A percentile compares a stretch with the other conserved stretches of the same genome.
These are phyloP conservation scores for Aristolochia fimbriata DNA, from an alignment of 164 flowering plant species.

Conservation along the genomic window DNA sequence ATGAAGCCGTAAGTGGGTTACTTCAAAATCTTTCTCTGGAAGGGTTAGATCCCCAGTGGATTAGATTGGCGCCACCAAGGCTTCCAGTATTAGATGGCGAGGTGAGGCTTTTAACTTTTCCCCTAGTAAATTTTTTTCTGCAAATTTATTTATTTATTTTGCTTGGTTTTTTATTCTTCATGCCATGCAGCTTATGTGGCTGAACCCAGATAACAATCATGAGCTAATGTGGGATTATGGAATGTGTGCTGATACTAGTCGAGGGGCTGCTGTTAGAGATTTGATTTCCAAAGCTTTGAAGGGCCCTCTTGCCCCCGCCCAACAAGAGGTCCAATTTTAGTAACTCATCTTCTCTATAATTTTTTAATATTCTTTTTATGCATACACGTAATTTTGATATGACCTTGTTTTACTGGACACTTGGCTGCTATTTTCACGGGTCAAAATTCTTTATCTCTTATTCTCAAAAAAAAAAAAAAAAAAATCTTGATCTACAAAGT, in stretches of 20 bases:
- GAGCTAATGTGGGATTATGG: conserved; percentile 92
- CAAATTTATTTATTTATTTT: neutral
- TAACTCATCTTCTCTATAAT: neutral
- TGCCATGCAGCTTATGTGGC: conserved; percentile 73
- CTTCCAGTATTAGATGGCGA: conserved; percentile 76
- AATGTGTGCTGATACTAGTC: conserved; percentile 97
- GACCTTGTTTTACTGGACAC: neutral
- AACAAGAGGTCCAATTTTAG: conserved; percentile 52
- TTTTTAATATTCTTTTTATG: neutral
- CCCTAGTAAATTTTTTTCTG: neutral
- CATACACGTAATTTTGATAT: neutral
- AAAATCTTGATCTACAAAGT: too few relatives aligned
- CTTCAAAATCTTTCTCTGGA: conserved; percentile 46
- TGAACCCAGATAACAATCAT: conserved; percentile 79
- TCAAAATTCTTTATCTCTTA: too few relatives aligned
- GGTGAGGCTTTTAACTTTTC: conserved; percentile 27
- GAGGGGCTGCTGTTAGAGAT: conserved; percentile 86
- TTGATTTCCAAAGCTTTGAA: conserved; percentile 79
- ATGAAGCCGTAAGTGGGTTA: conserved; percentile 48
- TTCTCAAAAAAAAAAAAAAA: too few relatives aligned
- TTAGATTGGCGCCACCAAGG: conserved; percentile 83
- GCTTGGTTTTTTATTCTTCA: neutral
- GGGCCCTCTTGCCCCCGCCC: conserved; percentile 76
- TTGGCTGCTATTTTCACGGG: too few relatives aligned
- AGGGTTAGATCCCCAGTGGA: conserved; percentile 79